Evolutionary conservation across 2,329 filamentous ascomycete genomes (phyloP).

Genomic region (Hypoxylon sp.): DNA sequence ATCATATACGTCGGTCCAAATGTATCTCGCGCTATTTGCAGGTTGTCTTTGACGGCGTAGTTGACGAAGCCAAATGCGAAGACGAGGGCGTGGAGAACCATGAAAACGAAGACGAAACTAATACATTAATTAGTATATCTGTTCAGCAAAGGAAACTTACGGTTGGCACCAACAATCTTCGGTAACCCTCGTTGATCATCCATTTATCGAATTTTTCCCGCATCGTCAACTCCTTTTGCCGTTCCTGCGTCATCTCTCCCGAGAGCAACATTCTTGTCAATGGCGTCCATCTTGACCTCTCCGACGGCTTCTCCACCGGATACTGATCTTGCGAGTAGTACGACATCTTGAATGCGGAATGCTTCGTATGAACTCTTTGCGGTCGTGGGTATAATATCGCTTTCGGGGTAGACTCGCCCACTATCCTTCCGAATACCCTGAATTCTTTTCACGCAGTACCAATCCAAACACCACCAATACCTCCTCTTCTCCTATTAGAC

Average conservation of each 20-base stretch:
- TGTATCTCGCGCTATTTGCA: conserved; percentile 73
- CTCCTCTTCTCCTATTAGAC: conserved; percentile 45
- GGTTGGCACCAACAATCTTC: conserved; percentile 75
- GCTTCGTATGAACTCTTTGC: conserved; percentile 38
- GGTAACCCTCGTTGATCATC: conserved; percentile 92
- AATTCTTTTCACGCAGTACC: conserved; percentile 35
- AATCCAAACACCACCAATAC: conserved; percentile 38
- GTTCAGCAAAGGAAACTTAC: conserved; percentile 33
- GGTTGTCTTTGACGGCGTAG: conserved; percentile 82
- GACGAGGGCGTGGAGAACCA: conserved; percentile 79
- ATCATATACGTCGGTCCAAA: conserved; percentile 85
- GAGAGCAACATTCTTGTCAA: conserved; percentile 86
- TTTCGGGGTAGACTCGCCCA: conserved; percentile 31
- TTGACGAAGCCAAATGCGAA: conserved; percentile 86
- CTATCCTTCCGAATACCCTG: conserved; percentile 33
- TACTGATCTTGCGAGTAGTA: conserved; percentile 55
- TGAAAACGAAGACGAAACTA: conserved; percentile 83
- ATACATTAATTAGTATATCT: conserved; percentile 42
- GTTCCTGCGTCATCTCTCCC: conserved; percentile 83
- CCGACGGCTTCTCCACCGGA: conserved; percentile 65
- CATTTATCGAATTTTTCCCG: conserved; percentile 84
- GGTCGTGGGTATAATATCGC: conserved; percentile 31
- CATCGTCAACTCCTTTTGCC: conserved; percentile 75
- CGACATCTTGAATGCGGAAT: conserved; percentile 54
- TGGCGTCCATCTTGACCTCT: conserved; percentile 86